phyloP scores from a whole-genome alignment of 768 basidiomycete species.

The Galerina marginata region DNA sequence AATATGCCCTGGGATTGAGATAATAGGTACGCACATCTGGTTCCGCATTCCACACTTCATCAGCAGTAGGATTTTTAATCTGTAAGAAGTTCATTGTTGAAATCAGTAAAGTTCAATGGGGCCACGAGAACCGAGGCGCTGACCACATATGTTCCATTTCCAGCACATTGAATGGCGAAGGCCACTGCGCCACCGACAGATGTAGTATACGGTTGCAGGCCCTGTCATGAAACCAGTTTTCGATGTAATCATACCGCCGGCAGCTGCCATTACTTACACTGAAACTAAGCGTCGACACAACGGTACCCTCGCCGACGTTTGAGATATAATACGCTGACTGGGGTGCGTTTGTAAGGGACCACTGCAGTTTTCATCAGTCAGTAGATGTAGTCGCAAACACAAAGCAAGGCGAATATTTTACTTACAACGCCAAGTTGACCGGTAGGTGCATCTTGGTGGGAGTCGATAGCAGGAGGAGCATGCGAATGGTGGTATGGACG shows the following conservation, averaged over 20 bases:
- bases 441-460: background rate
- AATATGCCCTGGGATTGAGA: background rate
- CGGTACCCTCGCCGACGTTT: conserved; percentile 4
- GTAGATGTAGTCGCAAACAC: background rate
- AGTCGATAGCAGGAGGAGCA: conserved; percentile 7
- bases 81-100: background rate
- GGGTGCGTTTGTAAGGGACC: conserved; percentile 2
- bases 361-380: background rate
- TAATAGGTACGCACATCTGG: conserved; percentile 2
- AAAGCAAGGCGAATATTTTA: no score
- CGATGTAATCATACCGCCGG: no score
- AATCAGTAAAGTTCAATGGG: background rate
- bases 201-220: conserved; percentile 2
- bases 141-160: conserved; percentile 8
- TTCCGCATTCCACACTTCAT: conserved; percentile 10
- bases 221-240: no score
- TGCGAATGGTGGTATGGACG: conserved; percentile 9
- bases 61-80: conserved; percentile 8
- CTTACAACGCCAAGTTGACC: conserved; percentile 8
- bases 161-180: conserved; percentile 11
- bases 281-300: conserved; percentile 2
- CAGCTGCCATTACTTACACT: background rate
- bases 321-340: conserved; percentile 4
- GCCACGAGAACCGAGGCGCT: background rate
- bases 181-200: background rate